A percentile compares a stretch with the other conserved stretches of the same genome.
These are phyloP conservation scores for Rubia occidens DNA, from an alignment of 305 asterid genomes.

Conservation along the genomic window DNA sequence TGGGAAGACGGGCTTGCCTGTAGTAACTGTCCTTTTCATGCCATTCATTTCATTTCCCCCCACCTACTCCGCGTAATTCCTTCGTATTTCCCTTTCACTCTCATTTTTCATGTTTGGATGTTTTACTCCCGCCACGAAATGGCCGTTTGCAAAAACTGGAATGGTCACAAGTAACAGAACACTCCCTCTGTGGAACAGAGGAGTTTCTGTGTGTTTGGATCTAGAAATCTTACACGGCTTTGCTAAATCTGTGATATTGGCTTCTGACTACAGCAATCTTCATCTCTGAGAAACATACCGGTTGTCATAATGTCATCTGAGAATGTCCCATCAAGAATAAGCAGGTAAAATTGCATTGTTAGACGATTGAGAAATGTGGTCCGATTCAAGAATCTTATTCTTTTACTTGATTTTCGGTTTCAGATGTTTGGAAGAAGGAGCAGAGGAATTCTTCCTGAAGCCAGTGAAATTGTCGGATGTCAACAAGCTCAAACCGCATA, in stretches of 20 bases:
- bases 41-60: constrained; percentile 40
- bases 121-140: no score
- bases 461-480: constrained; percentile 78
- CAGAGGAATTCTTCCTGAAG: constrained; percentile 74
- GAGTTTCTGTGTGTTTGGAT: background rate
- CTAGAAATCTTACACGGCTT: background rate
- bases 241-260: constrained; percentile 6
- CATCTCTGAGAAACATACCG: constrained; percentile 64
- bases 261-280: constrained; percentile 55
- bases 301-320: constrained; percentile 94
- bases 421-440: constrained; percentile 95
- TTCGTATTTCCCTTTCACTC: background rate
- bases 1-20: constrained; percentile 20
- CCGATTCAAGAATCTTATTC: background rate
- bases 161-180: no score
- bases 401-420: background rate
- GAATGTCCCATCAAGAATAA: constrained; percentile 89
- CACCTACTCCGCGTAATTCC: background rate
- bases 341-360: constrained; percentile 36
- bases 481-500: constrained; percentile 52
- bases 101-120: no score
- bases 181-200: background rate
- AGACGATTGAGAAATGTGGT: background rate
- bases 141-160: no score
- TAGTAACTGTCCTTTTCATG: constrained; percentile 38